Percentiles rank a stretch among this genome's conserved stretches.
Evolutionary conservation across 2,329 filamentous ascomycete genomes (phyloP).

Genomic region (Penicillium paneum): DNA sequence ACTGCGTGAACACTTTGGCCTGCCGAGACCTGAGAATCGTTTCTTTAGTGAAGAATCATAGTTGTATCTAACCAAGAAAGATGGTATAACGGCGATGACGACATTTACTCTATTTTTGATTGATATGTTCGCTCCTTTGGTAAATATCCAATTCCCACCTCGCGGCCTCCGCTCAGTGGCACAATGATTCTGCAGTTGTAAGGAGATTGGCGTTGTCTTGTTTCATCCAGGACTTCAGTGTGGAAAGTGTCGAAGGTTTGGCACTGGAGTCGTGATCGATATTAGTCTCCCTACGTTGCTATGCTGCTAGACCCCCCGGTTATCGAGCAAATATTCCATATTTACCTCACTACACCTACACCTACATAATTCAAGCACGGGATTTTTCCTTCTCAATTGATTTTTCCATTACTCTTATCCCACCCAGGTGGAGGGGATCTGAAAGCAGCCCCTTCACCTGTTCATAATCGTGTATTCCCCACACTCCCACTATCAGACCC

Average conservation of each 20-base stretch:
- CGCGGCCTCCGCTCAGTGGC: no score
- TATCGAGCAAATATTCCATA: no score
- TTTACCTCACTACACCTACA: neutral
- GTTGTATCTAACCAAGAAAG: neutral
- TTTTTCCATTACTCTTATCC: neutral
- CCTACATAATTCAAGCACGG: neutral
- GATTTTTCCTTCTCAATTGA: neutral
- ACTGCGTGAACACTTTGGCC: slow-evolving; percentile 54
- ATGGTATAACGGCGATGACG: neutral
- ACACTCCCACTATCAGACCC: neutral
- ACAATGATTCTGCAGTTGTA: no score
- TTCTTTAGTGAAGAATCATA: slow-evolving; percentile 30
- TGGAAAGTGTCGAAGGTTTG: neutral
- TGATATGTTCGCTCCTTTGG: neutral
- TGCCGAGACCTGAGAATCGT: slow-evolving; percentile 47
- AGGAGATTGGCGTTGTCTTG: neutral
- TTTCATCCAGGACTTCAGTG: neutral
- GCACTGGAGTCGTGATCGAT: neutral
- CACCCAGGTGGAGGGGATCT: neutral
- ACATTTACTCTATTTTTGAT: no score
- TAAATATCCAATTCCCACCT: no score
- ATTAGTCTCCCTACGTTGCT: neutral
- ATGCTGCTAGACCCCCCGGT: neutral
- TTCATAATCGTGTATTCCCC: neutral
- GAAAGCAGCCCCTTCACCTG: neutral